phyloP scores from a whole-genome alignment of 768 basidiomycete species.

The Filobasidium floriforme region DNA sequence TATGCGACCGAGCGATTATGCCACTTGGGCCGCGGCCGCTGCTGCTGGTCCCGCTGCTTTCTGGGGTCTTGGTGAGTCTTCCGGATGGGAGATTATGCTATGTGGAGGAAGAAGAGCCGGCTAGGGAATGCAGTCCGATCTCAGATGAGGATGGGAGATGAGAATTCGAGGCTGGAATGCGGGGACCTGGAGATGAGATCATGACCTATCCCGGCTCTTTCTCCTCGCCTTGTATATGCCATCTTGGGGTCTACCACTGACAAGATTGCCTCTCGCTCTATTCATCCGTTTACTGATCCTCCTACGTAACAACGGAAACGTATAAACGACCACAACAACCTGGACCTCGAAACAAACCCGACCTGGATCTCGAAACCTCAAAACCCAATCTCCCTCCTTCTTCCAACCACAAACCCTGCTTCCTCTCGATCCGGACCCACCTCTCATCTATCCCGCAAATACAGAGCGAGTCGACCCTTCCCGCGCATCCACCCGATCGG shows the following conservation, averaged over 20 bases:
- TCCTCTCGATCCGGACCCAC: neutral
- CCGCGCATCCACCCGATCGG: slow-evolving; percentile 41
- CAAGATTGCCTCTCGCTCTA: too few species aligned
- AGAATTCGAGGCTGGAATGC: too few species aligned
- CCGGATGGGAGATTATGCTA: neutral
- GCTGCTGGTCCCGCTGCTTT: slow-evolving; percentile 72
- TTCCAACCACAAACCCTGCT: slow-evolving; percentile 2
- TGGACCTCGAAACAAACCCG: too few species aligned
- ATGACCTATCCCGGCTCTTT: too few species aligned
- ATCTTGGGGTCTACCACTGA: too few species aligned
- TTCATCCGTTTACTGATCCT: too few species aligned
- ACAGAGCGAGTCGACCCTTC: slow-evolving; percentile 46
- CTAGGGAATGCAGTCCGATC: neutral
- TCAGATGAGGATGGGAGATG: neutral
- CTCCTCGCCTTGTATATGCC: too few species aligned
- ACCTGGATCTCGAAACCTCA: too few species aligned
- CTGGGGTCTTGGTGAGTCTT: slow-evolving; percentile 71
- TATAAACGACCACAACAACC: too few species aligned
- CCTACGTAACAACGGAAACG: too few species aligned
- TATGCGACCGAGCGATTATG: slow-evolving; percentile 81
- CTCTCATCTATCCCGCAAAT: neutral
- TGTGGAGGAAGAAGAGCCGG: neutral
- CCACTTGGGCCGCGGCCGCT: slow-evolving; percentile 69
- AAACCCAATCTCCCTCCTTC: too few species aligned
- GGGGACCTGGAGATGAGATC: too few species aligned